Evolutionary conservation across 331 rosid species (phyloP).

Genomic region (Telfairia occidentalis): DNA sequence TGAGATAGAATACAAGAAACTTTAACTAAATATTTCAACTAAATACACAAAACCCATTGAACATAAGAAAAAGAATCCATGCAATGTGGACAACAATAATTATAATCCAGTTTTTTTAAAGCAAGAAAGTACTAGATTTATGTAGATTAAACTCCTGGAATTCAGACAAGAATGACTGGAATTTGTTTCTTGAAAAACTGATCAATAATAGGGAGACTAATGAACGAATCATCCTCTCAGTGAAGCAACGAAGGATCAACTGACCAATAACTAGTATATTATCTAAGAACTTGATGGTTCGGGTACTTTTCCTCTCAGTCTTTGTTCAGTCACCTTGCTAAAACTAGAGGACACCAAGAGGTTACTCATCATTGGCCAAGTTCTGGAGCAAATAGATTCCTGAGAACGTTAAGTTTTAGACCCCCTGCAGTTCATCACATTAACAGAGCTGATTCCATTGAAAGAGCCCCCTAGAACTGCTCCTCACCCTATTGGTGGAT

Average conservation of each 20-base stretch:
- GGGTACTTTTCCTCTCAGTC: background rate
- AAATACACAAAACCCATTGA: slow-evolving; percentile 5
- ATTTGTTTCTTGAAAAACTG: background rate
- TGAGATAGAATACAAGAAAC: slow-evolving; percentile 22
- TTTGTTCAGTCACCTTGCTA: background rate
- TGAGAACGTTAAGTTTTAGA: background rate
- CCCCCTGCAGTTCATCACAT: background rate
- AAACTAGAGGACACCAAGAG: background rate
- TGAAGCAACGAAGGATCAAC: background rate
- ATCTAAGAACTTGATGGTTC: background rate
- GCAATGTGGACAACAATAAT: background rate
- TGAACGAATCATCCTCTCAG: background rate
- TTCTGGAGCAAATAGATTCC: background rate
- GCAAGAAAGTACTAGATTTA: background rate
- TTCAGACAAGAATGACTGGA: background rate
- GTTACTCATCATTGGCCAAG: background rate
- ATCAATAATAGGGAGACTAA: background rate
- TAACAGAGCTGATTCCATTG: background rate
- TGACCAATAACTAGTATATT: too few species aligned
- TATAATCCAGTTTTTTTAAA: background rate
- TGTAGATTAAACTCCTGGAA: background rate
- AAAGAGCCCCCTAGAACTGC: background rate
- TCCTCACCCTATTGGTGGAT: background rate
- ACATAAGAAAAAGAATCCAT: background rate
- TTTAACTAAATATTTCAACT: slow-evolving; percentile 15